phyloP scores from a whole-genome alignment of 352 stramenopile species.

The Chrysophaeum taylorii region DNA sequence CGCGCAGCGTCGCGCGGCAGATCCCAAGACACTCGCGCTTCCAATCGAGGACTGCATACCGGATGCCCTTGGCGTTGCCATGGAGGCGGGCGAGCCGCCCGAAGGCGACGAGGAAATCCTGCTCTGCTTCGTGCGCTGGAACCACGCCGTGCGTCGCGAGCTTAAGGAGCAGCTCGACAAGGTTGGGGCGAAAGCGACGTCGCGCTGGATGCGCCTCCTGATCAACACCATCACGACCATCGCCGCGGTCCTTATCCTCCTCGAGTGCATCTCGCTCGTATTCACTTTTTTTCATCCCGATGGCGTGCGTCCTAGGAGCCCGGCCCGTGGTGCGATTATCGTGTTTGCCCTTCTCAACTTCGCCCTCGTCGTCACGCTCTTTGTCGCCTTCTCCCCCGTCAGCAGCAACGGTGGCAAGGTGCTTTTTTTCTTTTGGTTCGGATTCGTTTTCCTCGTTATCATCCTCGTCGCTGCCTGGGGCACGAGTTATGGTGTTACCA shows the following conservation, averaged over 20 bases:
- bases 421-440: background rate
- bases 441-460: conserved; percentile 5
- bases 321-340: background rate
- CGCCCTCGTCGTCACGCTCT: conserved; percentile 8
- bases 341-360: background rate
- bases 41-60: no score
- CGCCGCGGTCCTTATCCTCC: background rate
- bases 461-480: no score
- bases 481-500: no score
- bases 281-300: no score
- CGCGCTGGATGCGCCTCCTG: no score
- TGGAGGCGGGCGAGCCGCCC: no score
- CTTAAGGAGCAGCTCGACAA: no score
- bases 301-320: background rate
- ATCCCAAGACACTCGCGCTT: no score
- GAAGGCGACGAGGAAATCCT: conserved; percentile 14
- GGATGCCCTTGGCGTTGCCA: background rate
- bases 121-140: conserved; percentile 21
- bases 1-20: conserved; percentile 10
- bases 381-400: background rate
- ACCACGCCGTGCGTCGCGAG: conserved; percentile 13
- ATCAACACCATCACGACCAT: background rate
- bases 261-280: conserved; percentile 2
- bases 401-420: background rate
- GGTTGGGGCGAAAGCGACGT: no score